Evolutionary conservation across 169 alveolate species (phyloP), one percentile per base, ranked within the genome.

Genomic region (Plasmodium vivax): DNA sequence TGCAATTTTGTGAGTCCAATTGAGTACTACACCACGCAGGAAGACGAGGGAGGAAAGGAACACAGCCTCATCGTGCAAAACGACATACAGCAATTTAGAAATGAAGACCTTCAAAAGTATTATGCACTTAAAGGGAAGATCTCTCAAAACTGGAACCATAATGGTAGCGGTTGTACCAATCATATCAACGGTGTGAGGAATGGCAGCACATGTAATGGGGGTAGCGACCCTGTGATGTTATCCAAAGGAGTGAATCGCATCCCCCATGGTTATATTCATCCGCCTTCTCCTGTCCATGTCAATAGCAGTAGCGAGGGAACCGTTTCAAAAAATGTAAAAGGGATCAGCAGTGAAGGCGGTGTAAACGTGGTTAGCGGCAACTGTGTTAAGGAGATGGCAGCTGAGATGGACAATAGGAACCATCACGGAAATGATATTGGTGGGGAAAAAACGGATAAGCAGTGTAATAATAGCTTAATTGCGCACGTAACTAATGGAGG

Each of bases 341-440:
- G 77, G 71, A 34, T 19, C 12, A 36, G 71, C 45, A 8, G 8
- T 19, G 54, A 16, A 16, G 32, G 8, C 30, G 36, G 30, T 68
- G 47, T 71, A 41, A 84, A 71, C 77, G 51, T 84, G 43, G 6
- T 34, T 34, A 85, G 62, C 80, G 43, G 81, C 12, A 83, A 51
- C 16, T 34, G 58, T 12, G 43, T 54, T 47, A n/a, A 68, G 19
- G 10, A 34, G 8, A 72, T 12, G 9, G 38, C 12, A 73, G 82
- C n/a, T 6, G 75, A 23, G 74, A 30, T 45, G 27, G 77, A 71
- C 19, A 16, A 72, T 32, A 84, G 34, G 51, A 38, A 41, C 10
- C 51, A 71, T 73, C 19, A 34, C 27, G 83, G 51, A 72, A 71
- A 71, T 36, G 2, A 73, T 6, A 72, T 45, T 68, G 54, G 19